Conservation (phyloP, 2,329 filamentous ascomycete species). For the Ophiobolus disseminans region DNA sequence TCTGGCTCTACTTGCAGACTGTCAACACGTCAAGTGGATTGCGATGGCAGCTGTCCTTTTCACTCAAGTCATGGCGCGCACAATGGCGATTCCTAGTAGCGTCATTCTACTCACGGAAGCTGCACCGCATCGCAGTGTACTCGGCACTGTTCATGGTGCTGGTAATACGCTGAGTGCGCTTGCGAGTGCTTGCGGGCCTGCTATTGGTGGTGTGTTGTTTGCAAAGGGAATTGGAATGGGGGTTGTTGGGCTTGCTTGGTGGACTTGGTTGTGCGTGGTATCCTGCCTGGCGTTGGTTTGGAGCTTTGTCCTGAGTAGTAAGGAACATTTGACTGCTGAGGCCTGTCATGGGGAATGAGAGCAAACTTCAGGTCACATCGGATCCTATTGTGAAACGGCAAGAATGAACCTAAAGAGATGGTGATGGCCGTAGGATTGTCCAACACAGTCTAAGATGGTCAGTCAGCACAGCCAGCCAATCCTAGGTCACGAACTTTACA, state of each 20-base stretch:
- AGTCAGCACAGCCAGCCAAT: no score
- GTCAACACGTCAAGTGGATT: constrained; percentile 44
- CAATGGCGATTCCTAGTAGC: constrained; percentile 61
- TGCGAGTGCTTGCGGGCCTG: constrained; percentile 64
- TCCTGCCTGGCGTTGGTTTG: constrained; percentile 58
- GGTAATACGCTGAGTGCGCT: constrained; percentile 65
- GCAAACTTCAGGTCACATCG: no score
- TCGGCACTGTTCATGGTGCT: constrained; percentile 64
- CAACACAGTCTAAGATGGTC: no score
- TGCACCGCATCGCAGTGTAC: constrained; percentile 58
- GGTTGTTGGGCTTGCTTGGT: constrained; percentile 64
- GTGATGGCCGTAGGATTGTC: no score
- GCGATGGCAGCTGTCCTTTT: constrained; percentile 49
- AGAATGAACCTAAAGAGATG: no score
- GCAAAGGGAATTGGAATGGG: constrained; percentile 64
- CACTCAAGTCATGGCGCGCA: constrained; percentile 53
- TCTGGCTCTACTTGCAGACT: constrained; percentile 47
- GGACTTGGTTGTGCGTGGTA: constrained; percentile 59
- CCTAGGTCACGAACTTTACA: no score
- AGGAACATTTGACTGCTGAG: no score
- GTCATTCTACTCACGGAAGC: constrained; percentile 68
- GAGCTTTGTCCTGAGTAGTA: constrained; percentile 61
- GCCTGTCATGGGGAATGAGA: no score
- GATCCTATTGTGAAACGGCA: no score
- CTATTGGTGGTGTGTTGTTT: constrained; percentile 64